A percentile compares a stretch with the other conserved stretches of the same genome.
Evolutionary conservation across 2,329 filamentous ascomycete genomes (phyloP).

Genomic region (Pseudophaeomoniella oleicola): DNA sequence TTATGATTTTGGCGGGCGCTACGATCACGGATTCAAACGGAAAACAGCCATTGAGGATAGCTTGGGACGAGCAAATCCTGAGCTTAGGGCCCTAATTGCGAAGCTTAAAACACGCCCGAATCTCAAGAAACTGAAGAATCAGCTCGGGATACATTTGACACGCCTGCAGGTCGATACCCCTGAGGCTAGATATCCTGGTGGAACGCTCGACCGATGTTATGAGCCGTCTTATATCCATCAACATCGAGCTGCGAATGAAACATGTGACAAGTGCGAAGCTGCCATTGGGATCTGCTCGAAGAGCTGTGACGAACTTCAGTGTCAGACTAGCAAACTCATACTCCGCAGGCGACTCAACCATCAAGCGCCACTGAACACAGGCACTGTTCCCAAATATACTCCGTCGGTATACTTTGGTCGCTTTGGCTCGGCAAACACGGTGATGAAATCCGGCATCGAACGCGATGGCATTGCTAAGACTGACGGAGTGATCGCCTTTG

Average conservation of each 20-base stretch:
- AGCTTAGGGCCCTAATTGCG: constrained; percentile 7
- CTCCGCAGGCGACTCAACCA: too few species aligned
- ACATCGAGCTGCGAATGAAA: constrained; percentile 1
- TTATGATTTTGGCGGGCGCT: constrained; percentile 12
- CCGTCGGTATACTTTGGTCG: constrained; percentile 11
- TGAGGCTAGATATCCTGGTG: background rate
- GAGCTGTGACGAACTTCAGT: too few species aligned
- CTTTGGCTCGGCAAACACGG: constrained; percentile 14
- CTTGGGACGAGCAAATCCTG: constrained; percentile 2
- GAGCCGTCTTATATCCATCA: background rate
- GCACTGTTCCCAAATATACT: background rate
- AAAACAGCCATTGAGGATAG: too few species aligned
- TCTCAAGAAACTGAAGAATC: constrained; percentile 5
- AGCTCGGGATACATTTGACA: constrained; percentile 4
- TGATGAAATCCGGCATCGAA: constrained; percentile 10
- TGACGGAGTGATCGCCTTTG: constrained; percentile 12
- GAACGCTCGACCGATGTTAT: constrained; percentile 3
- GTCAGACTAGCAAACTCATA: too few species aligned
- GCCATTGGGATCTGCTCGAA: too few species aligned
- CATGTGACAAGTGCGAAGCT: constrained; percentile 2
- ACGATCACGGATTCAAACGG: too few species aligned
- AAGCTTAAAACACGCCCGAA: constrained; percentile 7
- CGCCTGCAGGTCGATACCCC: background rate
- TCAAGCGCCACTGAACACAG: background rate
- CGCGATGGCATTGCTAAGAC: constrained; percentile 7